Percentiles rank a stretch among this genome's conserved stretches.
These are phyloP conservation scores for Candida sojae DNA, from an alignment of 1,139 yeast species.

Conservation along the genomic window DNA sequence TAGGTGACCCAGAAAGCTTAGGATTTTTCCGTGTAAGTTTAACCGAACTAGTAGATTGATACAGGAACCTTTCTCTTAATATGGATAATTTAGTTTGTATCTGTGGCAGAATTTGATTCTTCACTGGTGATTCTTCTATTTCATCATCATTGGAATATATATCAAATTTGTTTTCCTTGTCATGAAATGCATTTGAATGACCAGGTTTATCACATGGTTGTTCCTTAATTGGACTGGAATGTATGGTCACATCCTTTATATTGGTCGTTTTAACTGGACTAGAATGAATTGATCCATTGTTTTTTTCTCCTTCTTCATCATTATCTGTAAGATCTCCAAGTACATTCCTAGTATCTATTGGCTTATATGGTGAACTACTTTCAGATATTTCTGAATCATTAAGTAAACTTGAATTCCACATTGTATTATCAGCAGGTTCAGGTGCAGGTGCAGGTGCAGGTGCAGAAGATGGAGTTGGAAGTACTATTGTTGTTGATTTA, in stretches of 20 bases:
- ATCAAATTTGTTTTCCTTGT: slow-evolving; percentile 2
- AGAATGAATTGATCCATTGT: no score
- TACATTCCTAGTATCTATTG: slow-evolving; percentile 14
- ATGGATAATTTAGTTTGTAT: slow-evolving; percentile 5
- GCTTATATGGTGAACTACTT: slow-evolving; percentile 17
- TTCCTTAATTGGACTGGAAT: not conserved
- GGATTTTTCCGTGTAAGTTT: not conserved
- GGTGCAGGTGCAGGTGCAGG: no score
- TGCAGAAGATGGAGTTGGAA: not conserved
- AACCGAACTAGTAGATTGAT: not conserved
- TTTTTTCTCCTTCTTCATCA: slow-evolving; percentile 15
- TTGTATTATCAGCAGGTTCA: no score
- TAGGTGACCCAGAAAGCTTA: not conserved
- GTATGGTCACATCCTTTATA: not conserved
- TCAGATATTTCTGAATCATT: slow-evolving; percentile 43
- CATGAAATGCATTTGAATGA: not conserved
- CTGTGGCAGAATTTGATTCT: slow-evolving; percentile 1
- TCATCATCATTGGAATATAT: slow-evolving; percentile 38
- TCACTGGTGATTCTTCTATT: slow-evolving; percentile 45
- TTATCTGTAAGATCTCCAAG: slow-evolving; percentile 26
- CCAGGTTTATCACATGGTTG: no score
- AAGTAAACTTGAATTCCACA: slow-evolving; percentile 23
- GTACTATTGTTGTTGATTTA: not conserved
- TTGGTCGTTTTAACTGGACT: no score
- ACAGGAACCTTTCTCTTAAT: slow-evolving; percentile 10